These are phyloP conservation scores for Aspergillus vadensis DNA, from an alignment of 2,329 filamentous ascomycete genomes.

Conservation along the genomic window DNA sequence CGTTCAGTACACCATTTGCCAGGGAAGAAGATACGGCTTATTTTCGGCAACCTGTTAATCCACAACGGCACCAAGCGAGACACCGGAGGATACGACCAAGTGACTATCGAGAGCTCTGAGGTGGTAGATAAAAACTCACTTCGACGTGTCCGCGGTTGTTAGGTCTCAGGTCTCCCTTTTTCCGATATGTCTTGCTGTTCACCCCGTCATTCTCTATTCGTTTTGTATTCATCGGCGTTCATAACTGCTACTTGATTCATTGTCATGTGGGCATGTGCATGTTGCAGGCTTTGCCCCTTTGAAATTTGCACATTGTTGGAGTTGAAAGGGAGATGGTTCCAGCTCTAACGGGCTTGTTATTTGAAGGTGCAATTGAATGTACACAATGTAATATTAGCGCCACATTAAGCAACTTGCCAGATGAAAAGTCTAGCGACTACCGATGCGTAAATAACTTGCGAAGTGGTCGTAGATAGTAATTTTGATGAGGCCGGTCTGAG, in stretches of 20 bases:
- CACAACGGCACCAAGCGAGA: constrained; percentile 82
- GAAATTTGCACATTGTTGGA: not conserved
- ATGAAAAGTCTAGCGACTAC: not conserved
- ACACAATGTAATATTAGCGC: not conserved
- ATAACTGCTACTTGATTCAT: not conserved
- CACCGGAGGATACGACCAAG: constrained; percentile 79
- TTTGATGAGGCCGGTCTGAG: no score
- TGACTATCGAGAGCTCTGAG: constrained; percentile 81
- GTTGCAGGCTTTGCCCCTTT: not conserved
- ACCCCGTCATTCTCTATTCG: no score
- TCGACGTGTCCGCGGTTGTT: not conserved
- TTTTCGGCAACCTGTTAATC: constrained; percentile 93
- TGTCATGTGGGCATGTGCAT: not conserved
- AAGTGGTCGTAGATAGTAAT: no score
- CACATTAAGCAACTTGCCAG: not conserved
- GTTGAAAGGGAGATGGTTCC: not conserved
- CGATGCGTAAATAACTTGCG: not conserved
- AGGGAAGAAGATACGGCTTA: constrained; percentile 85
- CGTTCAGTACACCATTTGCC: constrained; percentile 56
- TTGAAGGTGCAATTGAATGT: not conserved
- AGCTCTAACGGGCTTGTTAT: not conserved
- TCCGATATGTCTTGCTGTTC: no score
- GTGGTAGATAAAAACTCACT: not conserved
- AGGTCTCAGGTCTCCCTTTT: not conserved
- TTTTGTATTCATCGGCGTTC: not conserved